Conservation (phyloP, 805 yeast species). For the Candida wancherniae region DNA sequence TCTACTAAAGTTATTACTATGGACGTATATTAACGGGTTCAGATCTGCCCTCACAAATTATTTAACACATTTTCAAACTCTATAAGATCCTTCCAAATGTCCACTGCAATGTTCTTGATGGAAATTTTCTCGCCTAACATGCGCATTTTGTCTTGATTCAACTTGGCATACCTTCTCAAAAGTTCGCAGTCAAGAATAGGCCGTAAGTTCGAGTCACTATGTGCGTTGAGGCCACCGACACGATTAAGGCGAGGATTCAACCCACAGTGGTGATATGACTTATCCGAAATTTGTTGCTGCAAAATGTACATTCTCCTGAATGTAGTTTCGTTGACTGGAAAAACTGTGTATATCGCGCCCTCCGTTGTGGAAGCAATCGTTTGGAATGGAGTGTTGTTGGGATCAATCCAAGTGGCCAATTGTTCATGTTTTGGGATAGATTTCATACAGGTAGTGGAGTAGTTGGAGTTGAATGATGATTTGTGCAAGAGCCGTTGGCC, state of each 20-base stretch:
- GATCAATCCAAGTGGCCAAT: constrained; percentile 24
- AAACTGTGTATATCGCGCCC: constrained; percentile 71
- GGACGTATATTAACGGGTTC: background rate
- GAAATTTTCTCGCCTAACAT: constrained; percentile 50
- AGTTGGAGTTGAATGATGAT: constrained; percentile 66
- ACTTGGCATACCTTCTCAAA: constrained; percentile 46
- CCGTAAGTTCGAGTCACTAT: constrained; percentile 41
- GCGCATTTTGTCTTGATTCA: constrained; percentile 55
- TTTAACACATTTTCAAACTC: constrained; percentile 45
- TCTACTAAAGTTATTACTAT: no score
- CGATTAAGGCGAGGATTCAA: constrained; percentile 74
- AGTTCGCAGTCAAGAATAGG: constrained; percentile 65
- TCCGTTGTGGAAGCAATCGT: constrained; percentile 70
- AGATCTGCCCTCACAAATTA: constrained; percentile 15
- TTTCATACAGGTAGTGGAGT: constrained; percentile 51
- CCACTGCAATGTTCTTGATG: constrained; percentile 52
- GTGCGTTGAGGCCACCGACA: constrained; percentile 37
- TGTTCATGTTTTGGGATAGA: constrained; percentile 38
- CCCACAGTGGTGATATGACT: constrained; percentile 68
- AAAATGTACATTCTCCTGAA: constrained; percentile 79
- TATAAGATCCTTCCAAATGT: constrained; percentile 64
- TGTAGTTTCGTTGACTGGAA: constrained; percentile 68
- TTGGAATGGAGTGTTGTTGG: constrained; percentile 43
- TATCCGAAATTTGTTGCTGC: constrained; percentile 83
- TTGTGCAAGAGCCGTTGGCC: constrained; percentile 73